Percentiles rank a stretch among this genome's conserved stretches.
phyloP scores from a whole-genome alignment of 2,329 filamentous ascomycete species.

The Claviceps purpurea region DNA sequence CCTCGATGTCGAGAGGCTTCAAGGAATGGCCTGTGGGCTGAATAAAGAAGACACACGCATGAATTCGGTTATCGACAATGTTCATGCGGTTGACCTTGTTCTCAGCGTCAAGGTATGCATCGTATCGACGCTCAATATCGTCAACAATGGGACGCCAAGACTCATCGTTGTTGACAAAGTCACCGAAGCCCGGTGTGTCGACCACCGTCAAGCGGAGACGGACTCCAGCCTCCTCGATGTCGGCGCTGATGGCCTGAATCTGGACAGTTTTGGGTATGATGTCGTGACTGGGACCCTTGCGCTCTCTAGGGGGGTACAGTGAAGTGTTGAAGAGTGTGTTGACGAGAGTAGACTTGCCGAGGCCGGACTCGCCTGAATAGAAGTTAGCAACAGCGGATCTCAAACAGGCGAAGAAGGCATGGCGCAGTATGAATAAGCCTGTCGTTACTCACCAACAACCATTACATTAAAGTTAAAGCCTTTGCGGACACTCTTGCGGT shows the following conservation, averaged over 20 bases:
- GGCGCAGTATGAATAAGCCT: not conserved
- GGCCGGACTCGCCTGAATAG: conserved; percentile 82
- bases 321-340: conserved; percentile 99
- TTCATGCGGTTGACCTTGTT: conserved; percentile 99
- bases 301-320: conserved; percentile 95
- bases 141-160: conserved; percentile 98
- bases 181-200: conserved; percentile 93
- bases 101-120: conserved; percentile 96
- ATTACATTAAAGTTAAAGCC: conserved; percentile 99
- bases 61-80: conserved; percentile 98
- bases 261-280: conserved; percentile 97
- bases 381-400: not conserved
- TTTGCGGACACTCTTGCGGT: conserved; percentile 99
- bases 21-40: conserved; percentile 96
- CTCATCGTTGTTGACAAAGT: conserved; percentile 99
- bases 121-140: conserved; percentile 98
- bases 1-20: conserved; percentile 97
- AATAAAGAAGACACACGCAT: conserved; percentile 99
- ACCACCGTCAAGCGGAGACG: conserved; percentile 93
- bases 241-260: conserved; percentile 87
- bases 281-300: conserved; percentile 91
- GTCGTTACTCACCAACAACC: conserved; percentile 80
- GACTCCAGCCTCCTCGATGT: conserved; percentile 97
- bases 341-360: conserved; percentile 97
- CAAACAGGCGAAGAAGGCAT: not conserved